Base-by-base conservation (phyloP, 2,329 filamentous ascomycete species). In the Phyllosticta ampelicida region DNA sequence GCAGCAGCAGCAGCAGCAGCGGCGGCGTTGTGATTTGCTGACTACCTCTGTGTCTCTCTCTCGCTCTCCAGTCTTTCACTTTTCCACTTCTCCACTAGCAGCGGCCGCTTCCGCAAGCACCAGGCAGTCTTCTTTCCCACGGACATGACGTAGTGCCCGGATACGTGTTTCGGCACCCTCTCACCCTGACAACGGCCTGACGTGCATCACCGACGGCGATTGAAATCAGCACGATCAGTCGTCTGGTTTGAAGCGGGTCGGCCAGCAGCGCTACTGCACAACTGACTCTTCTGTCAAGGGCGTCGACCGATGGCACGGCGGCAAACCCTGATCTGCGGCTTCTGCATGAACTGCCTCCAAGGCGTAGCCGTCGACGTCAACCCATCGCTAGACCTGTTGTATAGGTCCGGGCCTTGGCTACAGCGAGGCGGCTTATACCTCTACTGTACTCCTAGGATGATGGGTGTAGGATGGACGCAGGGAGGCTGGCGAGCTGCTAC, bases 291-390 rank as follows among this genome's bases (percentile, higher is more conserved):
- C 30, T 48, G 23, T 23, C 21, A 52, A 56, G 28, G 51, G 48
- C 55, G 52, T 57, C 55, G 21, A 11, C 23, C 18, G 23, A n/a
- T 52, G 23, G 49, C 49, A 51, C 54, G 48, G 55, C 55, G 55
- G 55, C 55, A 57, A 57, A 57, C 55, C 55, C 55, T 57, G 55
- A 57, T 57, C 55, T 53, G 55, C 55, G 36, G 19, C 49, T 48
- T 50, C 49, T 50, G 55, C 55, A 57, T 57, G 55, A 57, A 57
- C 55, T 53, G 44, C 52, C 50, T 21, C 28, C 16, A 44, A 53
- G 55, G 49, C 55, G 55, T 20, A 56, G 55, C 28, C 26, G 20
- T 21, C 48, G 36, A 53, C 55, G 55, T 57, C 55, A 57, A 57
- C 19, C 29, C 21, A n/a, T 30, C 48, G 20, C 50, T 57, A 51